phyloP scores from a whole-genome alignment of 129 eudicot genomes.

The Cynara cardunculus region DNA sequence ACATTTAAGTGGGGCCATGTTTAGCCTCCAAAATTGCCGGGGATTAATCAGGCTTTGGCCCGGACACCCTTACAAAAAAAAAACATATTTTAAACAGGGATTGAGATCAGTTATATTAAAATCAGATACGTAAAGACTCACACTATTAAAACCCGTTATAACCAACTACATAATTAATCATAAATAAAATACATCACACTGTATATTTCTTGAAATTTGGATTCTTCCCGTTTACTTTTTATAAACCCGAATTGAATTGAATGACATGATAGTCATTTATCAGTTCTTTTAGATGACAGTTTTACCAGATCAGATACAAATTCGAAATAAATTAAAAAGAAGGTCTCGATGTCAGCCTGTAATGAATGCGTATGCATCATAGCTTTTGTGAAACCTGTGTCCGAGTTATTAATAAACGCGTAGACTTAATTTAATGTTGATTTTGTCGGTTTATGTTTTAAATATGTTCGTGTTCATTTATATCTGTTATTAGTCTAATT shows the following conservation, averaged over 20 bases:
- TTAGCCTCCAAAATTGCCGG: too few relatives aligned
- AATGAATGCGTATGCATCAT: background rate
- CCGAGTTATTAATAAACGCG: background rate
- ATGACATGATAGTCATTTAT: background rate
- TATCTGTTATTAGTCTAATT: background rate
- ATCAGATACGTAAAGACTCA: too few relatives aligned
- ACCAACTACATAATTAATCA: too few relatives aligned
- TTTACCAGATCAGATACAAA: background rate
- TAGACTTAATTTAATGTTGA: background rate
- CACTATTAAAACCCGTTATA: background rate
- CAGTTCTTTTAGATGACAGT: background rate
- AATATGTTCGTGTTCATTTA: background rate
- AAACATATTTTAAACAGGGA: background rate
- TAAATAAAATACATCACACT: too few relatives aligned
- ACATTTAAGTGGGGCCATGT: too few relatives aligned
- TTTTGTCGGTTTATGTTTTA: background rate
- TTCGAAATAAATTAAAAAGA: background rate
- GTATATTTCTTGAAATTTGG: background rate
- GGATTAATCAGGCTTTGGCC: too few relatives aligned
- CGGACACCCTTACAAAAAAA: too few relatives aligned
- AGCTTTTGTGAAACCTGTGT: background rate
- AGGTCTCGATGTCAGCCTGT: background rate
- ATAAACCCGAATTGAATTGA: background rate
- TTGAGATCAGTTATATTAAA: too few relatives aligned
- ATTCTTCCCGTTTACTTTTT: too few relatives aligned